phyloP scores from a whole-genome alignment of 2,329 filamentous ascomycete genomes.

The Diaporthe helianthi region DNA sequence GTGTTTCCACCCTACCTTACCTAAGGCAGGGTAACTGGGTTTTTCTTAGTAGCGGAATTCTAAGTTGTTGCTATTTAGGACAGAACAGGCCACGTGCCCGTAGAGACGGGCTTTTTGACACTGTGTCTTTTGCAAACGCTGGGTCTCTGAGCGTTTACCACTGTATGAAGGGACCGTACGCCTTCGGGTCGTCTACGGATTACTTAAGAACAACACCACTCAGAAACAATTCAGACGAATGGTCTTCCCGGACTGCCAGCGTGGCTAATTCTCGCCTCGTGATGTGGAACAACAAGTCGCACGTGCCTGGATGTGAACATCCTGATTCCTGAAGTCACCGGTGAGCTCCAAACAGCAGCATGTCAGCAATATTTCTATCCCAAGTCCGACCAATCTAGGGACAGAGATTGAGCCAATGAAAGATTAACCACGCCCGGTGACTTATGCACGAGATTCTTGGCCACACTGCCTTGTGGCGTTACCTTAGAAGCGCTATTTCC shows the following conservation, averaged over 20 bases:
- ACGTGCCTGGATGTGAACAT: neutral
- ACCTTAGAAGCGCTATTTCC: neutral
- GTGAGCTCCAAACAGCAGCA: neutral
- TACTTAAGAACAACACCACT: no score
- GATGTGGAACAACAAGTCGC: neutral
- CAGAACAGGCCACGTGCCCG: no score
- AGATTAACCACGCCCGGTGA: neutral
- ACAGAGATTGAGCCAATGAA: neutral
- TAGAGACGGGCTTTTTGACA: no score
- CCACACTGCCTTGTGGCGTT: neutral
- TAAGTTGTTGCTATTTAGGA: neutral
- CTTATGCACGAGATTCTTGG: conserved; percentile 3
- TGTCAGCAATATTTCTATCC: neutral
- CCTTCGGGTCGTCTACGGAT: no score
- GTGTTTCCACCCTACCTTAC: neutral
- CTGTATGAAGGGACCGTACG: no score
- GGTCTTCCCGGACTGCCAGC: neutral
- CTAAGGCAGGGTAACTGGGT: no score
- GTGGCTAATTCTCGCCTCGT: neutral
- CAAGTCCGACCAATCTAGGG: neutral
- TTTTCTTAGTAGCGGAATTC: neutral
- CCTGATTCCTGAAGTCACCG: no score
- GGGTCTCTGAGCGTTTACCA: no score
- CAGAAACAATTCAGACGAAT: no score
- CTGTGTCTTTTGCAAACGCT: no score